These are phyloP conservation scores for Crotalaria pallida DNA, from an alignment of 306 rosid genomes.

Conservation along the genomic window DNA sequence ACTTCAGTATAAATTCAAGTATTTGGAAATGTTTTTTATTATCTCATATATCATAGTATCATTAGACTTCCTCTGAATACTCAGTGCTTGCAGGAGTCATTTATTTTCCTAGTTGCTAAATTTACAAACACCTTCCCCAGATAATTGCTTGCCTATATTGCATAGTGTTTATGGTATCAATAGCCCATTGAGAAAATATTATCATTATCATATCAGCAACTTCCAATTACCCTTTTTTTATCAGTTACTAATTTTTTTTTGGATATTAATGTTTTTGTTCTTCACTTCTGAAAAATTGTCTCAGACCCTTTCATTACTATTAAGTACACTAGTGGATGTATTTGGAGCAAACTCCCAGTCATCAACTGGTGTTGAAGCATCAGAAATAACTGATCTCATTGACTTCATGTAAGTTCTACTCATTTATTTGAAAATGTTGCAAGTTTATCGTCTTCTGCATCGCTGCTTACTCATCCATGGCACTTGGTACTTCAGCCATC, in stretches of 20 bases:
- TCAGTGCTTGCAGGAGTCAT: background rate
- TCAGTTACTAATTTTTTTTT: too few relatives aligned
- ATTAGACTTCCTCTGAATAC: background rate
- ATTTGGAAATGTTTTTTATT: background rate
- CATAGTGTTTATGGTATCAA: background rate
- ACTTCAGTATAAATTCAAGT: background rate
- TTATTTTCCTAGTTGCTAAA: background rate
- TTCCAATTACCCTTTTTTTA: too few relatives aligned
- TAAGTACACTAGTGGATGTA: constrained; percentile 70
- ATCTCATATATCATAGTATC: background rate
- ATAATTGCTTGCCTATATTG: constrained; percentile 4
- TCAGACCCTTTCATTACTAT: constrained; percentile 71
- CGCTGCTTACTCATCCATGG: background rate
- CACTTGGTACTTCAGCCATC: constrained; percentile 58
- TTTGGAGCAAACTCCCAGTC: constrained; percentile 85
- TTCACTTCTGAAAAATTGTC: constrained; percentile 8
- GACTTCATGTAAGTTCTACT: constrained; percentile 77
- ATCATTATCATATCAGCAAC: background rate
- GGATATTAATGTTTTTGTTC: constrained; percentile 19
- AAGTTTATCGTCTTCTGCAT: background rate
- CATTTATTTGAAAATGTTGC: background rate
- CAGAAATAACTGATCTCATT: constrained; percentile 77
- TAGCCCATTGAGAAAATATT: background rate
- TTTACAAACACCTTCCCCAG: background rate
- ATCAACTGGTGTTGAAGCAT: constrained; percentile 47